Base-by-base conservation (phyloP, 495 filamentous ascomycete genomes). In the Lineolata rhizophorae region DNA sequence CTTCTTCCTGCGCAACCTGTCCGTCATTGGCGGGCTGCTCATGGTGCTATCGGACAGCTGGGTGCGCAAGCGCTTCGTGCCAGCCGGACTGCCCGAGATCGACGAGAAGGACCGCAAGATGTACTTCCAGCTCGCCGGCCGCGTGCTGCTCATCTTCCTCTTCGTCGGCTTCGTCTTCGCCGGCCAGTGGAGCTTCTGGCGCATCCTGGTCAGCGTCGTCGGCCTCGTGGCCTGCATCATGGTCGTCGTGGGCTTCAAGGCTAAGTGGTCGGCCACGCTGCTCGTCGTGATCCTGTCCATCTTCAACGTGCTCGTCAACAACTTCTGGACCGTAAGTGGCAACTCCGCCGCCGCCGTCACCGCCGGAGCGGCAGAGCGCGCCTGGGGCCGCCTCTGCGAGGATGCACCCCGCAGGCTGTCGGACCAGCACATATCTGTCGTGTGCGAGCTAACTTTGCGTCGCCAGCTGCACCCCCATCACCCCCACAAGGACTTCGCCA, bases 41-140 rank as follows among this genome's bases (percentile, higher is more conserved):
- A 94, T 97, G 87, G 90, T 97, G 3, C 62, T 97, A 10, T 94
- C 84, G 12, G 87, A 97, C 59, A 85, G 76, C 30, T 95, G 84
- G 84, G 80, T 93, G 46, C 75, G 85, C 52, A 94, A 94, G 69
- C 75, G 71, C 53, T 93, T 94, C 58, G 83, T 84, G 9, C 92
- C 92, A 27, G 87, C 87, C 17, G 87, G 87, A 25, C 61, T 97
- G 35, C 87, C 87, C 32, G 68, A 78, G 56, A 64, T 95, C 15
- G 85, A 93, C 44, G 87, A 97, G 65, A 94, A 94, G 68, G 90
- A 97, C 53, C 76, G 81, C 52, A 97, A 95, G 66, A 94, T 94
- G 81, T 97, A 97, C 62, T 84, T 97, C 56, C 87, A 95, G 65
- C 72, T 97, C 32, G 87, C 87, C 32, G 87, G 87, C 16, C 70